These are phyloP conservation scores for Diaporthe amygdali DNA, from an alignment of 2,329 filamentous ascomycete species.

Conservation along the genomic window DNA sequence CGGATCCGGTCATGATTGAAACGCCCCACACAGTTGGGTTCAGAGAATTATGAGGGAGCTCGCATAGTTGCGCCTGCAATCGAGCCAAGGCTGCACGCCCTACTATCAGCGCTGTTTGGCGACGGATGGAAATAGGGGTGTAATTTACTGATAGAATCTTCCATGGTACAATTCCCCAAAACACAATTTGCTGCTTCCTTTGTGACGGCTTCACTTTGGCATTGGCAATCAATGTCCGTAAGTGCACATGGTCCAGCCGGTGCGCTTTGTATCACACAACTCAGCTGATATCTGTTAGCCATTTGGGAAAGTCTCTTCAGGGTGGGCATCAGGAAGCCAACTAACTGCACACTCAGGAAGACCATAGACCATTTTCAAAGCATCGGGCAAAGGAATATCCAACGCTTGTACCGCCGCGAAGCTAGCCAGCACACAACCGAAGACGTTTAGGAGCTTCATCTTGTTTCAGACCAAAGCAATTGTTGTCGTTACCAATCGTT, in stretches of 20 bases:
- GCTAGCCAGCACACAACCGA: background rate
- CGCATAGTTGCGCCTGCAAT: background rate
- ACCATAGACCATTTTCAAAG: background rate
- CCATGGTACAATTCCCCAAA: background rate
- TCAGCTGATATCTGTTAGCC: background rate
- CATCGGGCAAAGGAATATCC: background rate
- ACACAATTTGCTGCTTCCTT: background rate
- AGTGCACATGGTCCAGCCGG: background rate
- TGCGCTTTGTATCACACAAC: background rate
- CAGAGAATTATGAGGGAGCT: background rate
- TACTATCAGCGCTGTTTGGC: background rate
- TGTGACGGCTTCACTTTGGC: background rate
- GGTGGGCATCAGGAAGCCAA: background rate
- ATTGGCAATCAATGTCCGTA: conserved; percentile 5
- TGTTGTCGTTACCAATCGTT: background rate
- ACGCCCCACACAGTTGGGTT: background rate
- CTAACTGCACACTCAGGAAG: background rate
- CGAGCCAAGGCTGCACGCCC: background rate
- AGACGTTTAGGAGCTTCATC: background rate
- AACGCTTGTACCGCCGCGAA: background rate
- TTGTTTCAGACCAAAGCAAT: background rate
- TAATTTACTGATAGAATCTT: background rate
- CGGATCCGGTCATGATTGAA: background rate
- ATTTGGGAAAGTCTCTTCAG: background rate
- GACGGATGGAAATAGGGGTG: background rate